Evolutionary conservation across 768 basidiomycete species (phyloP).

Genomic region (Leucocoprinus leucothites): DNA sequence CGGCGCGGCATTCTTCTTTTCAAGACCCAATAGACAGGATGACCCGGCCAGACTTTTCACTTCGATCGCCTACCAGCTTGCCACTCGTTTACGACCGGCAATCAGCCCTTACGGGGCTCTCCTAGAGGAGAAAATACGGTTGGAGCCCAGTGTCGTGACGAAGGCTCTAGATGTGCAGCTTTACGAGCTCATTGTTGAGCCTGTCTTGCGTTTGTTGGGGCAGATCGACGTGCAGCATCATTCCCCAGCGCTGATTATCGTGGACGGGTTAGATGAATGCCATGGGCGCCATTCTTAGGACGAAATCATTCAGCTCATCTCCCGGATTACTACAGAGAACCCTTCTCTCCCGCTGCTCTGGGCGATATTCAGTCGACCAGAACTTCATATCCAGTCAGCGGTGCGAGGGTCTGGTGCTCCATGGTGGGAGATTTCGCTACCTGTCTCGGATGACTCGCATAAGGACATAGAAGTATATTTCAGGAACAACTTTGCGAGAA

Average conservation of each 20-base stretch:
- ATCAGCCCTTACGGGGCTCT: slow-evolving; percentile 1
- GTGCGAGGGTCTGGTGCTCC: neutral
- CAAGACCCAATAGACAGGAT: slow-evolving; percentile 22
- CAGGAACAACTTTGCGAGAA: slow-evolving; percentile 12
- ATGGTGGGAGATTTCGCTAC: slow-evolving; percentile 6
- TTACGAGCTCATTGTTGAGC: slow-evolving; percentile 15
- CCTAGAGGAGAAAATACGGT: slow-evolving; percentile 12
- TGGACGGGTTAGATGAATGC: slow-evolving; percentile 29
- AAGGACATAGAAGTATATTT: slow-evolving; percentile 20
- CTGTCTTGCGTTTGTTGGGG: neutral
- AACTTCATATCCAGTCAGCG: slow-evolving; percentile 19
- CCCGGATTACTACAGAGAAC: neutral
- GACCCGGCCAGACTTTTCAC: slow-evolving; percentile 23
- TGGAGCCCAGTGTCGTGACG: slow-evolving; percentile 16
- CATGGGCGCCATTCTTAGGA: slow-evolving; percentile 10
- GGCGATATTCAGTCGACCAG: slow-evolving; percentile 25
- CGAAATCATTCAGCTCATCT: slow-evolving; percentile 14
- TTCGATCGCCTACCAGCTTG: slow-evolving; percentile 29
- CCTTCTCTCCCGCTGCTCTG: slow-evolving; percentile 18
- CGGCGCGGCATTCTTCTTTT: slow-evolving; percentile 35
- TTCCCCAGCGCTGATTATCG: slow-evolving; percentile 14
- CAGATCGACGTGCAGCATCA: neutral
- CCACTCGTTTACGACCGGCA: neutral
- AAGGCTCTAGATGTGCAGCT: slow-evolving; percentile 16
- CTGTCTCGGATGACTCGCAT: slow-evolving; percentile 12